Base-by-base conservation (phyloP, 768 basidiomycete genomes). In the Trametes coccinea region DNA sequence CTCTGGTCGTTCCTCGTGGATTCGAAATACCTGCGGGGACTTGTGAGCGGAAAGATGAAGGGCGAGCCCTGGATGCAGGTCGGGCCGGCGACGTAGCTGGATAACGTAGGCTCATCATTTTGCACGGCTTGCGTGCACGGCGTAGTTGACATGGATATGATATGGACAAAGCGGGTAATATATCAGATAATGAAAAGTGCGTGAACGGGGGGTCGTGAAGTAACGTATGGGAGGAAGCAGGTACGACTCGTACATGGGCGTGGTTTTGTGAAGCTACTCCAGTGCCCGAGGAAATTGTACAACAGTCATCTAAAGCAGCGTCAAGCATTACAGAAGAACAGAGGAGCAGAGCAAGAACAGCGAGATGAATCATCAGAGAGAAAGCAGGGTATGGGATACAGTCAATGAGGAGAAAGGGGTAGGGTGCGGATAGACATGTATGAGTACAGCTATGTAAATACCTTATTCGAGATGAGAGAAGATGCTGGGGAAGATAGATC, bases 61-160 rank as follows among this genome's bases (percentile, higher is more conserved):
- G 62, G 58, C 49, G 62, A 64, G 37, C 29, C 62, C 33, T 64
- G 58, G 62, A 64, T 64, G 62, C 62, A 64, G 50, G 62, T 64
- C 40, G 62, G 58, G n/a, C 62, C 62, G 0, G 58, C 56, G 41
- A 61, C 41, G 27, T 48, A 48, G 55, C 30, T 33, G 31, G 31
- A 27, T 22, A 2, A 37, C n/a, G 2, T 17, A 2, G 47, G n/a
- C 13, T 43, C 11, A 8, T 41, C 1, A 45, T 33, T 17, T 31
- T 43, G 7, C 10, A 43, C 41, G 14, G 7, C 5, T 43, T 13
- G 10, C 41, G 39, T 39, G 22, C 22, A 22, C 22, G 22, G 1
- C 22, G 22, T 22, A 22, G 39, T 39, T 39, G 31, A 14, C 30
- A n/a, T 51, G 11, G 27, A 22, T 46, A 47, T 44, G 54, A 45